A percentile compares a stretch with the other conserved stretches of the same genome.
Conservation (phyloP, 2,329 filamentous ascomycete species). For the Diplocarpon mali region DNA sequence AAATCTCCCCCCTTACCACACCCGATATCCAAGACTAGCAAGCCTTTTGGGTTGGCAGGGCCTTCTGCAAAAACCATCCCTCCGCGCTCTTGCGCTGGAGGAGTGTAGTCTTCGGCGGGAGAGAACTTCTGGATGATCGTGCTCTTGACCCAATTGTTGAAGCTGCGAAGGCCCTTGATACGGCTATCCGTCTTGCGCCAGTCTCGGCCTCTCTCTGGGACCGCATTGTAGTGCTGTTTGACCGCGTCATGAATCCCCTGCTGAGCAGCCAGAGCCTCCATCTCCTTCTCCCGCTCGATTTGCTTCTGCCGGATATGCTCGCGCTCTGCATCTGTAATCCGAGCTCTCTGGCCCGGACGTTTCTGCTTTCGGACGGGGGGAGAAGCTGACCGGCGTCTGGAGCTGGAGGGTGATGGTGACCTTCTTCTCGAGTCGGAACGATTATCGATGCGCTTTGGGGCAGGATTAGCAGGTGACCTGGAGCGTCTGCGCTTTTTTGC, state of each 20-base stretch:
- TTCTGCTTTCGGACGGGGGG: slow-evolving; percentile 53
- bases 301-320: slow-evolving; percentile 54
- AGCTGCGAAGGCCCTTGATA: slow-evolving; percentile 86
- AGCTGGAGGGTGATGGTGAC: slow-evolving; percentile 20
- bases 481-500: slow-evolving; percentile 33
- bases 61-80: slow-evolving; percentile 26
- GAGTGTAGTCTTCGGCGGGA: slow-evolving; percentile 61
- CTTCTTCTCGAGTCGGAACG: slow-evolving; percentile 17
- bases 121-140: slow-evolving; percentile 96
- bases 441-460: slow-evolving; percentile 18
- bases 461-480: slow-evolving; percentile 27
- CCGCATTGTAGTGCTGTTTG: slow-evolving; percentile 88
- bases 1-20: slow-evolving; percentile 96
- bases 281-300: slow-evolving; percentile 42
- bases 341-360: slow-evolving; percentile 53
- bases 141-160: slow-evolving; percentile 99
- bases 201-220: slow-evolving; percentile 84
- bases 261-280: slow-evolving; percentile 24
- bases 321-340: slow-evolving; percentile 56
- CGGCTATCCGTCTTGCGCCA: slow-evolving; percentile 91
- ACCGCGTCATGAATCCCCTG: slow-evolving; percentile 75
- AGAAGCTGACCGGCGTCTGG: slow-evolving; percentile 20
- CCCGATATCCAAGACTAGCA: slow-evolving; percentile 85
- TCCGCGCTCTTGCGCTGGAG: slow-evolving; percentile 45
- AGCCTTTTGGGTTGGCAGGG: slow-evolving; percentile 34